Percentiles rank a stretch among this genome's conserved stretches.
Evolutionary conservation across 2,329 filamentous ascomycete species (phyloP).

Genomic region (Iodosphaeria phyllophila): DNA sequence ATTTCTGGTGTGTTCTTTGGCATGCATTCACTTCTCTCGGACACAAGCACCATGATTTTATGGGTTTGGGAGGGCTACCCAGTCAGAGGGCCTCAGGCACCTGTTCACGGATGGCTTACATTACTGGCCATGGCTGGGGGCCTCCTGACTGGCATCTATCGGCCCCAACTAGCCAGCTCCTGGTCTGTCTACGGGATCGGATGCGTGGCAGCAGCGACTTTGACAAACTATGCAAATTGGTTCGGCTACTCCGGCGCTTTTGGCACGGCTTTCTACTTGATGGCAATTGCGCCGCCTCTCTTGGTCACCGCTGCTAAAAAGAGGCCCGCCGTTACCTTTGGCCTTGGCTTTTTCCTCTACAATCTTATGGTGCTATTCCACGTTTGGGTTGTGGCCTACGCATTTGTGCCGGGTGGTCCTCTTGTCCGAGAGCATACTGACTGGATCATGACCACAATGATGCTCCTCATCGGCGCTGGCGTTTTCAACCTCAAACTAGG

Average conservation of each 20-base stretch:
- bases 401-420: constrained; percentile 88
- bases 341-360: constrained; percentile 76
- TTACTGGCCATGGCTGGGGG: constrained; percentile 75
- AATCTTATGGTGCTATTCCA: constrained; percentile 94
- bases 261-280: constrained; percentile 57
- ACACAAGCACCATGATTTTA: constrained; percentile 96
- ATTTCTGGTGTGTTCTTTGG: constrained; percentile 74
- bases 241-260: constrained; percentile 75
- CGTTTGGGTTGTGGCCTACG: constrained; percentile 96
- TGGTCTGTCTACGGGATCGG: constrained; percentile 68
- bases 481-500: constrained; percentile 63
- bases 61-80: constrained; percentile 98
- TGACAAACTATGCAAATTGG: constrained; percentile 71
- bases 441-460: constrained; percentile 79
- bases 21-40: constrained; percentile 81
- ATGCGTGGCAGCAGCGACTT: constrained; percentile 57
- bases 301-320: constrained; percentile 61
- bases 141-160: constrained; percentile 55
- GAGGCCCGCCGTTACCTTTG: constrained; percentile 64
- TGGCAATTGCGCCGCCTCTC: constrained; percentile 59
- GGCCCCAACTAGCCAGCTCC: constrained; percentile 49
- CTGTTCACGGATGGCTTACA: constrained; percentile 77
- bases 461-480: constrained; percentile 69
- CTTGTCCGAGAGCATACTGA: constrained; percentile 87
- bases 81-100: constrained; percentile 69